A percentile compares a stretch with the other conserved stretches of the same genome.
These are phyloP conservation scores for Rhizopogon sp. DNA, from an alignment of 768 basidiomycete species.

Conservation along the genomic window DNA sequence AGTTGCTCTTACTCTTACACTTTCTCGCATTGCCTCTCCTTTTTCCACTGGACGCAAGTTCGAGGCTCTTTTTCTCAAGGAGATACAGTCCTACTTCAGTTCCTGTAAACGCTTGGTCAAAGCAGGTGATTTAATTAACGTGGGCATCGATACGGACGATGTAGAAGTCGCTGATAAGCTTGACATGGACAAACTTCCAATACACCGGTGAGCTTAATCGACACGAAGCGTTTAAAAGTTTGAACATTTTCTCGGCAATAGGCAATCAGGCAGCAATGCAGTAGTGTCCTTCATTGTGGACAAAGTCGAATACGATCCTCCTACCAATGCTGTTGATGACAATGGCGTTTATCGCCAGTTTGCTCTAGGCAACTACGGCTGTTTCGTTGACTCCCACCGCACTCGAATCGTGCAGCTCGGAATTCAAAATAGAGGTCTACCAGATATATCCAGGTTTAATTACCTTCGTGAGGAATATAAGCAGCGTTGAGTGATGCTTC, in stretches of 20 bases:
- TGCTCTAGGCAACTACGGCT: slow-evolving; percentile 70
- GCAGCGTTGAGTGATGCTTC: not conserved
- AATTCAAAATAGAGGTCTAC: slow-evolving; percentile 60
- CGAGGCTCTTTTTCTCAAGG: slow-evolving; percentile 55
- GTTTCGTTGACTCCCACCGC: slow-evolving; percentile 68
- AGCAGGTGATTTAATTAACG: slow-evolving; percentile 66
- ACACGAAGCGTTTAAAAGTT: not conserved
- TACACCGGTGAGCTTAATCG: not conserved
- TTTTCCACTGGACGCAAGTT: slow-evolving; percentile 59
- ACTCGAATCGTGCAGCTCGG: slow-evolving; percentile 83
- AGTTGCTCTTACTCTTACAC: slow-evolving; percentile 59
- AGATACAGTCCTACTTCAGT: slow-evolving; percentile 62
- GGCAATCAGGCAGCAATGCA: slow-evolving; percentile 28
- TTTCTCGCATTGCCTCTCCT: slow-evolving; percentile 80
- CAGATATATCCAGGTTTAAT: slow-evolving; percentile 44
- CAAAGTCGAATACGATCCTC: slow-evolving; percentile 63
- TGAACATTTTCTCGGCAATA: not conserved
- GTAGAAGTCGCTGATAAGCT: slow-evolving; percentile 4
- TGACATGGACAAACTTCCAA: not conserved
- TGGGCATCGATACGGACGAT: slow-evolving; percentile 55
- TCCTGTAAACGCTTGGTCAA: slow-evolving; percentile 52
- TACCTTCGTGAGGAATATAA: slow-evolving; percentile 40
- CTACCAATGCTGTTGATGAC: slow-evolving; percentile 32
- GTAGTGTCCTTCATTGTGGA: slow-evolving; percentile 77
- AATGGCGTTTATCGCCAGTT: slow-evolving; percentile 47